Base-by-base conservation (phyloP, 2,329 filamentous ascomycete species). In the Calonectria pauciramosa region DNA sequence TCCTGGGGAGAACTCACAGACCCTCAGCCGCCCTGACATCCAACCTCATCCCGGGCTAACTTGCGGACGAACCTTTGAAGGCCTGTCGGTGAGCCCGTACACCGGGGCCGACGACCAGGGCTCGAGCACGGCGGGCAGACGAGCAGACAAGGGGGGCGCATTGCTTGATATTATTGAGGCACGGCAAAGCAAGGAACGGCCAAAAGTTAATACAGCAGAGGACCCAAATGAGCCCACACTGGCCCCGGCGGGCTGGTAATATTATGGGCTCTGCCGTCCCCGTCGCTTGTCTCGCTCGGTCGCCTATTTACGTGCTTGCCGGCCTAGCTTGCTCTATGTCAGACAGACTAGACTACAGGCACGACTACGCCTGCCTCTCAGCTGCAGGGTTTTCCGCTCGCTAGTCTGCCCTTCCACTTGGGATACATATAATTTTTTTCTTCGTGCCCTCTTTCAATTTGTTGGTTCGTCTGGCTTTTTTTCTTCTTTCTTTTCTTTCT, bases 151-250 rank as follows among this genome's bases (percentile, higher is more conserved):
- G 60, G 60, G 60, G 38, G 34, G 28, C 38, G 26, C 23, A 30
- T 18, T 28, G 30, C 51, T 28, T 47, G 41, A 34, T 49, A 65
- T 65, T 65, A 34, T 20, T 65, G 60, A 65, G 60, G 60, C 60
- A 65, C 60, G 60, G 60, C 60, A 65, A 34, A 65, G 41, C 60
- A 65, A 65, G 41, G 26, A n/a, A 65, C 41, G 20, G 60, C 23
- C 56, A 65, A 65, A 65, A 47, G 60, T 49, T 32, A 65, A 65
- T 49, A 49, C 44, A 44, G 30, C 23, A 49, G 16, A 20, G 60
- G 23, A 54, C 60, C 28, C 60, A 34, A 47, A 65, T 49, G 60
- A 65, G 18, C 60, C 60, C 60, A 65, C 60, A 47, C 18, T 34
- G 7, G 26, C 60, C 59, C 38, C 60, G 38, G 60, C 60, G 26